These are phyloP conservation scores for Lichenothelia convexa DNA, from an alignment of 495 filamentous ascomycete species.

Conservation along the genomic window DNA sequence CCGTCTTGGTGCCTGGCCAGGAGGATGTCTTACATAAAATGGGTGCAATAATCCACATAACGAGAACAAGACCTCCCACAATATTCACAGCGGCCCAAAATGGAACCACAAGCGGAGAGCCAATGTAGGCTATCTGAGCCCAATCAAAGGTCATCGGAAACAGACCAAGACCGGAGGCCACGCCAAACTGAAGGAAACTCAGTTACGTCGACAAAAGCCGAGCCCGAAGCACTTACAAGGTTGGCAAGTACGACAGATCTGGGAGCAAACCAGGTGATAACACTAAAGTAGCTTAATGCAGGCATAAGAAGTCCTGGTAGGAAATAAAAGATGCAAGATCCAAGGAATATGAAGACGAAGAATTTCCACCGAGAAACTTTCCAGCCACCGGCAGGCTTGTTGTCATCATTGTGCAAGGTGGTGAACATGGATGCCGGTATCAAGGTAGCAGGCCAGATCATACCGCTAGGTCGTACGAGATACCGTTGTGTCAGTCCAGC, in stretches of 20 bases:
- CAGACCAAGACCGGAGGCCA: conserved; percentile 66
- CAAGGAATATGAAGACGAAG: conserved; percentile 34
- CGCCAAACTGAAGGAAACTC: conserved; percentile 38
- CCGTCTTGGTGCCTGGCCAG: neutral
- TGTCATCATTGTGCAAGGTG: conserved; percentile 69
- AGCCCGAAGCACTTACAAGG: conserved; percentile 22
- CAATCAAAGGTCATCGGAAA: conserved; percentile 87
- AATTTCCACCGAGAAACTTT: conserved; percentile 62
- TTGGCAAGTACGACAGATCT: conserved; percentile 60
- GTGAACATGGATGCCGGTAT: conserved; percentile 77
- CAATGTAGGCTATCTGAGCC: conserved; percentile 83
- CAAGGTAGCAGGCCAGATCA: conserved; percentile 84
- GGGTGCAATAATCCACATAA: conserved; percentile 81
- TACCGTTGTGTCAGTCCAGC: conserved; percentile 61
- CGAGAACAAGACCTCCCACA: conserved; percentile 61
- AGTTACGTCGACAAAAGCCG: neutral
- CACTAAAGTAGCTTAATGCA: conserved; percentile 75
- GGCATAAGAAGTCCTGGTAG: conserved; percentile 71
- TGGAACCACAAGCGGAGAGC: conserved; percentile 67
- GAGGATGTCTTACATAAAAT: conserved; percentile 34
- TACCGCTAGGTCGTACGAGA: conserved; percentile 66
- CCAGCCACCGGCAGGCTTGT: conserved; percentile 71
- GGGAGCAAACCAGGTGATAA: conserved; percentile 81
- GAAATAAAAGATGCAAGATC: conserved; percentile 52
- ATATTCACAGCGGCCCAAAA: conserved; percentile 90